Evolutionary conservation across 495 filamentous ascomycete genomes (phyloP), one percentile per base, ranked within the genome.

Genomic region (Acidomyces sp.): DNA sequence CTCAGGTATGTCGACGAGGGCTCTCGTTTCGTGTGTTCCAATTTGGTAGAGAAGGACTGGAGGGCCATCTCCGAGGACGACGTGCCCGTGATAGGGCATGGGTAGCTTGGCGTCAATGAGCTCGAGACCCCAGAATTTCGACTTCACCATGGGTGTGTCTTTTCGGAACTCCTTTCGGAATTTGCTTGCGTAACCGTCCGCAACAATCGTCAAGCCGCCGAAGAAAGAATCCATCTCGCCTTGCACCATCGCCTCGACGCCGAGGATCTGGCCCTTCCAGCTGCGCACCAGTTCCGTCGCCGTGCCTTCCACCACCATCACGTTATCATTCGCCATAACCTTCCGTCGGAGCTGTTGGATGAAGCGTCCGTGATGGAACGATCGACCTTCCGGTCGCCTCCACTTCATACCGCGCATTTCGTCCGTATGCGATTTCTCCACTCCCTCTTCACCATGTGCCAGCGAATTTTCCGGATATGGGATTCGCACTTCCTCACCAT

Each of bases 1-100:
- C 36, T 82, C 77, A 13, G 85, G 86, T n/a, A 97, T 72, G 62
- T 96, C 87, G 52, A 96, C 71, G 10, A 97, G 71, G 15, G 82
- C 81, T 32, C 90, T 74, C 3, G 90, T 97, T 60, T 95, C 90
- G 64, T 80, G 85, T 10, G 84, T 81, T 51, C 92, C 88, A 61
- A 97, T 97, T 63, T 96, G 90, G 67, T 97, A 97, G 43, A 97
- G 71, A 15, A 97, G 76, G 31, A 93, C 78, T 1, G 88, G 88
- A 4, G 78, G 71, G 22, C 71, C 69, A 39, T 82, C 74, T 42
- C 80, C 79, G 41, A 97, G 76, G 26, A 95, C 65, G 36, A 97
- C 88, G 57, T 93, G 88, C 13, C 90, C 90, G 59, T 82, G 78
- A 46, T 71, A 59, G 2, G 78, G 74, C 17, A 61, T 60, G 3